Conservation (phyloP, 257 asterid species). For the Echium plantagineum region DNA sequence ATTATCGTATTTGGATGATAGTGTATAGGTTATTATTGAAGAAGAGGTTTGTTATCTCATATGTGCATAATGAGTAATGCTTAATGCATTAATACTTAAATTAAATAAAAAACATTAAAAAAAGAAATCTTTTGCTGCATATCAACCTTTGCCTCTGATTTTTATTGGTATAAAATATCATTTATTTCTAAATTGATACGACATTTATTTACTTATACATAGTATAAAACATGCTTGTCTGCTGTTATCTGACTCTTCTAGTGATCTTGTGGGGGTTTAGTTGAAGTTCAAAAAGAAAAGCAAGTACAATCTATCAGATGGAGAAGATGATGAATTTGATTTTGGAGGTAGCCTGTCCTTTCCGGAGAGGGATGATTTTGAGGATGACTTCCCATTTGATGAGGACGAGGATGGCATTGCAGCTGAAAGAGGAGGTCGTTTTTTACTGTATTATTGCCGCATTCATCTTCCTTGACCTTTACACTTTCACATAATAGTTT, state of each 20-base stretch:
- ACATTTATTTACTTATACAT: neutral
- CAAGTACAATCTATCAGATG: constrained; percentile 81
- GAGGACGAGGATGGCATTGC: constrained; percentile 46
- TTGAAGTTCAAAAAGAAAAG: constrained; percentile 55
- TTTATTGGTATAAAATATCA: too few relatives aligned
- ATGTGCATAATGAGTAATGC: too few relatives aligned
- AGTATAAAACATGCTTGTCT: neutral
- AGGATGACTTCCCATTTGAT: constrained; percentile 53
- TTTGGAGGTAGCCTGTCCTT: constrained; percentile 27
- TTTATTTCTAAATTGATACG: neutral
- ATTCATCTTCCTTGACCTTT: neutral
- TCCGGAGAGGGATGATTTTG: constrained; percentile 69
- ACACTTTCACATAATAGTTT: neutral
- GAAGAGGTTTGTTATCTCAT: too few relatives aligned
- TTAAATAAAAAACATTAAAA: too few relatives aligned
- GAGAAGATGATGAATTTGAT: constrained; percentile 80
- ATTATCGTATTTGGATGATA: too few relatives aligned
- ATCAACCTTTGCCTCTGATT: too few relatives aligned
- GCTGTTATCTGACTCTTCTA: neutral
- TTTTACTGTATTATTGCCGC: neutral
- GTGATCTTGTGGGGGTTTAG: constrained; percentile 19
- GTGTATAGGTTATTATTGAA: too few relatives aligned
- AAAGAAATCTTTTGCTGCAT: too few relatives aligned
- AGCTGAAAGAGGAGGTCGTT: constrained; percentile 32
- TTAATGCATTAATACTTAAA: too few relatives aligned